These are phyloP conservation scores for Haplographium delicatum DNA, from an alignment of 495 filamentous ascomycete species.

Conservation along the genomic window DNA sequence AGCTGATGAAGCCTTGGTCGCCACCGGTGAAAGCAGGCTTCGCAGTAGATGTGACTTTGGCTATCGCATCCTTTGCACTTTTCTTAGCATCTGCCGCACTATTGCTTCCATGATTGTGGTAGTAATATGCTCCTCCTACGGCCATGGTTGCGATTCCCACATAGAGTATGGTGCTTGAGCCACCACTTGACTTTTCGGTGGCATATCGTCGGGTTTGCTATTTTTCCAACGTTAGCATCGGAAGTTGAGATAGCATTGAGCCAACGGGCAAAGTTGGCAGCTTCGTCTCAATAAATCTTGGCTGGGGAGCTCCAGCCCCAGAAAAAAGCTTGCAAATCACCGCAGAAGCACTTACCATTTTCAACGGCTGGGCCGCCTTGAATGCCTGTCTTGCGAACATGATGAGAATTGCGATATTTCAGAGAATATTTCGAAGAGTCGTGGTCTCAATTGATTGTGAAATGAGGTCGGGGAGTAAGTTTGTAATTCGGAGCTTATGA, in stretches of 20 bases:
- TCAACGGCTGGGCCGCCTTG: constrained; percentile 41
- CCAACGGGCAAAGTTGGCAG: no score
- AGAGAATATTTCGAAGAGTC: no score
- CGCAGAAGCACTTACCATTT: constrained; percentile 36
- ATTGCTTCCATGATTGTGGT: constrained; percentile 37
- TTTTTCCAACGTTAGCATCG: no score
- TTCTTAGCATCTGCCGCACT: constrained; percentile 41
- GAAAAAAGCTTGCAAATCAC: constrained; percentile 9
- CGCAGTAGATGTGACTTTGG: constrained; percentile 37
- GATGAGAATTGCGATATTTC: constrained; percentile 6
- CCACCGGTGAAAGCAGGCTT: constrained; percentile 72
- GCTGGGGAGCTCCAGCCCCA: constrained; percentile 7
- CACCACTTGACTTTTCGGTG: constrained; percentile 37
- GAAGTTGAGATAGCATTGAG: no score
- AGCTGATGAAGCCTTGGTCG: constrained; percentile 76
- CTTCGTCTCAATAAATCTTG: background rate
- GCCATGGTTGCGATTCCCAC: constrained; percentile 31
- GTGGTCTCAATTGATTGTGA: no score
- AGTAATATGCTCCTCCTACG: constrained; percentile 47
- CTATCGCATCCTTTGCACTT: constrained; percentile 35
- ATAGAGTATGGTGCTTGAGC: constrained; percentile 40
- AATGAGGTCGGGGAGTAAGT: no score
- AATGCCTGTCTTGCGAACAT: constrained; percentile 43
- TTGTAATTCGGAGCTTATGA: no score
- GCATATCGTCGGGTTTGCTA: constrained; percentile 47